Evolutionary conservation across 2,329 filamentous ascomycete species (phyloP), one percentile per base, ranked within the genome.

Genomic region (Onygenales sp.): DNA sequence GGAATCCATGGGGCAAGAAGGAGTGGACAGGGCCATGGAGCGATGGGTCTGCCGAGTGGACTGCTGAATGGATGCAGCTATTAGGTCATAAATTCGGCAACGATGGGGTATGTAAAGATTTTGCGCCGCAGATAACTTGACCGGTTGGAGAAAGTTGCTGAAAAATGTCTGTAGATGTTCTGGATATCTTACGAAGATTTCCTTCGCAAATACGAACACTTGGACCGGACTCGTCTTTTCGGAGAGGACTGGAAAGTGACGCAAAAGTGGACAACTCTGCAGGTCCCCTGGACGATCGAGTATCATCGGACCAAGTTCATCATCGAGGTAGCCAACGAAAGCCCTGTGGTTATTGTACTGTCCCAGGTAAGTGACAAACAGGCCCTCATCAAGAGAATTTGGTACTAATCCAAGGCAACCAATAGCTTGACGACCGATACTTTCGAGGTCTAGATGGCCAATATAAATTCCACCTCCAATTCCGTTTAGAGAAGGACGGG

Each of bases 41-140:
- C 39, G 88, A 93, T 63, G 88, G 88, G 0, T 88, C 85, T 6
- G 86, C 88, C 61, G 84, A 92, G 67, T 94, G 88, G 88, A 92
- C 86, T 1, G 76, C 86, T 0, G 84, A 90, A 59, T 88, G 85
- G 80, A 83, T 92, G 69, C 71, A 82, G 55, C 83, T 85, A 61
- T 76, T 93, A 0, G 76, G 79, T 45, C 86, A 91, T 64, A 82
- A 79, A 42, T 91, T 91, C 59, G 86, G 87, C 40, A 85, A 88
- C 59, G 87, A 91, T 60, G 87, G 86, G 27, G 81, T 73, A 64
- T 43, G 62, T 44, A 50, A 37, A 48, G 31, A 47, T 11, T 14
- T 14, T 14, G 4, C 59, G 53, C 14, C 37, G 17, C 44, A 48
- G 31, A 13, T 3, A 13, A 6, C 21, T 21, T 13, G 9, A 14